These are phyloP conservation scores for Cryptosporidium sp. DNA, from an alignment of 169 alveolate species.

Conservation along the genomic window DNA sequence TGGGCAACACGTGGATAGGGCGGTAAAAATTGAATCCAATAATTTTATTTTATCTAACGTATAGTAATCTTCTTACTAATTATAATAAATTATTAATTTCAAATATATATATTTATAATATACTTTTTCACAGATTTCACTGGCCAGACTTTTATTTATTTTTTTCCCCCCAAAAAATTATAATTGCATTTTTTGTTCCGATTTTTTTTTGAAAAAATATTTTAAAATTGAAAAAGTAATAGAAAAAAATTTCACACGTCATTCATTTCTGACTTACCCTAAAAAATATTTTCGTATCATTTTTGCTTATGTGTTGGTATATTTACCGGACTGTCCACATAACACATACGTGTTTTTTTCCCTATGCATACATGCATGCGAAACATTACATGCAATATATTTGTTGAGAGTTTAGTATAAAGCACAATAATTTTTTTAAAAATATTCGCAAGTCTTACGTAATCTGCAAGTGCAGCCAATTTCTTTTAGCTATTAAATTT, in stretches of 20 bases:
- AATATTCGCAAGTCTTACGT: not conserved
- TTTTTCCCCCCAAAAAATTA: not conserved
- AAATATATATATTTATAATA: constrained; percentile 3
- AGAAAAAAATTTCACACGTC: constrained; percentile 3
- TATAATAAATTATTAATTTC: not conserved
- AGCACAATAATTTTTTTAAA: too few relatives aligned
- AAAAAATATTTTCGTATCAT: not conserved
- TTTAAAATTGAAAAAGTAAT: not conserved
- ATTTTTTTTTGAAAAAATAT: not conserved
- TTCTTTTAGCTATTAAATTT: too few relatives aligned
- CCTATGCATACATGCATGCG: constrained; percentile 52
- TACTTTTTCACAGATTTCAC: constrained; percentile 14
- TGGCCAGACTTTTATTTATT: not conserved
- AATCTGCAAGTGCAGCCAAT: too few relatives aligned
- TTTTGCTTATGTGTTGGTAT: constrained; percentile 19
- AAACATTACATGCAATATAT: constrained; percentile 8
- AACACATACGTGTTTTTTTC: constrained; percentile 28
- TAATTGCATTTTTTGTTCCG: constrained; percentile 29
- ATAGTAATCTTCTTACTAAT: constrained; percentile 22
- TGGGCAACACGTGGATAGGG: constrained; percentile 79
- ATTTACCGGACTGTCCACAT: constrained; percentile 70
- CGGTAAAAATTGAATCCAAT: constrained; percentile 65
- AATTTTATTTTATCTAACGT: constrained; percentile 67
- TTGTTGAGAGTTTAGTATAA: not conserved
- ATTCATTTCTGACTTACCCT: not conserved